phyloP scores from a whole-genome alignment of 345 rosid species.

The Crucihimalaya himalaica region DNA sequence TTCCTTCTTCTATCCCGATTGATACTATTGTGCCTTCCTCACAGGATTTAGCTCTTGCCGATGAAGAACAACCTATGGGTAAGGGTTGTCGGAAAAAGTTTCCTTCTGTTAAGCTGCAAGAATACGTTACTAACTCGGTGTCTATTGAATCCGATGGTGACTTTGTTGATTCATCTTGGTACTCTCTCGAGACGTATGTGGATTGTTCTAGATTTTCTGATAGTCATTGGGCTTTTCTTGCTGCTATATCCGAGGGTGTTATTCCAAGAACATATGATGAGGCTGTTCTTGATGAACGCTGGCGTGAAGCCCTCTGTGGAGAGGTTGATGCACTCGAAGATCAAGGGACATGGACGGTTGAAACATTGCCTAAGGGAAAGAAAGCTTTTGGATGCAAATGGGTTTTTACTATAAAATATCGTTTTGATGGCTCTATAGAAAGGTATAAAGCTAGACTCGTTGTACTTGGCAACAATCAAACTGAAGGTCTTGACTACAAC shows the following conservation, averaged over 20 bases:
- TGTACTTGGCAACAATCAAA: too few species aligned
- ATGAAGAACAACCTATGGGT: too few species aligned
- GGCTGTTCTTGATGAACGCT: background rate
- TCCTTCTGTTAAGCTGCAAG: too few species aligned
- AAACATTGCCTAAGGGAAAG: background rate
- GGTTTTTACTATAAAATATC: background rate
- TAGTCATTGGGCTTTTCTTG: background rate
- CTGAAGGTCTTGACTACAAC: too few species aligned
- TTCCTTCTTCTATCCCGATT: too few species aligned
- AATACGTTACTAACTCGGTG: too few species aligned
- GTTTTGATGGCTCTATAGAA: background rate
- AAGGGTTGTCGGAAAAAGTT: too few species aligned
- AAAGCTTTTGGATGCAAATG: background rate
- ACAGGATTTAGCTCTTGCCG: too few species aligned
- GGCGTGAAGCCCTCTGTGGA: background rate
- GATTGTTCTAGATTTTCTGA: background rate
- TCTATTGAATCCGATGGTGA: background rate
- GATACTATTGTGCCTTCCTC: too few species aligned
- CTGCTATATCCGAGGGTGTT: rapidly evolving
- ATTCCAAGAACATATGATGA: background rate
- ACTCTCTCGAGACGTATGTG: background rate
- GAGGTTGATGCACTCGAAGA: background rate
- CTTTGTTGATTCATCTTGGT: background rate
- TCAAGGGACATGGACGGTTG: background rate
- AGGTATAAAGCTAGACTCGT: background rate